These are phyloP conservation scores for Eimeria necatrix DNA, from an alignment of 169 alveolate genomes.

Conservation along the genomic window DNA sequence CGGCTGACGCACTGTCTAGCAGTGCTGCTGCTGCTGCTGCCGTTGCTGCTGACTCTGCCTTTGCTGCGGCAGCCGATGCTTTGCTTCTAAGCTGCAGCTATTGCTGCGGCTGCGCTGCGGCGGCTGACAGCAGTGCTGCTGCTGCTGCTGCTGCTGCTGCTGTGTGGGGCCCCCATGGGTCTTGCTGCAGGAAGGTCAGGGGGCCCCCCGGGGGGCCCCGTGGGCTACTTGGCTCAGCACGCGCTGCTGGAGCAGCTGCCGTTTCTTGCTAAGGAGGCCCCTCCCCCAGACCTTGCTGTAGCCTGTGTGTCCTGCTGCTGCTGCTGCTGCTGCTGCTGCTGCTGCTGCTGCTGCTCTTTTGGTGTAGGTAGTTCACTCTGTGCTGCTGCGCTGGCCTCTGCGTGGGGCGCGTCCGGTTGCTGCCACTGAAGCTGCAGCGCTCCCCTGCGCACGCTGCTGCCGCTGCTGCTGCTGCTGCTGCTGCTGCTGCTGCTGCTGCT, in stretches of 20 bases:
- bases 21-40: conserved; percentile 9
- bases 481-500: conserved; percentile 49
- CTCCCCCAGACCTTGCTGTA: conserved; percentile 66
- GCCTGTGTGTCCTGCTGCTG: conserved; percentile 59
- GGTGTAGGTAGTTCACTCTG: background rate
- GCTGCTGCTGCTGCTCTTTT: background rate
- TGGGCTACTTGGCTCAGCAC: conserved; percentile 78
- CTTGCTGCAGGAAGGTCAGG: background rate
- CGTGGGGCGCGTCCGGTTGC: background rate
- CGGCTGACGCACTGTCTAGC: background rate
- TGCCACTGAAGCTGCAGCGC: background rate
- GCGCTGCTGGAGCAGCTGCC: conserved; percentile 79
- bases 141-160: background rate
- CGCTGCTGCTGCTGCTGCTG: conserved; percentile 39
- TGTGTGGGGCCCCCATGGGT: too few species aligned
- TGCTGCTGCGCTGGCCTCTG: background rate
- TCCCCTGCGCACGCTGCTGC: background rate
- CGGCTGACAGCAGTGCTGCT: too few species aligned
- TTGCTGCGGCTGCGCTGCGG: background rate
- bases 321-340: conserved; percentile 46
- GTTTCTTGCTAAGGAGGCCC: conserved; percentile 44
- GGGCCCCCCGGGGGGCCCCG: conserved; percentile 16
- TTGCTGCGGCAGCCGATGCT: background rate
- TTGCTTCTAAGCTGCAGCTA: background rate
- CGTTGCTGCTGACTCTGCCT: background rate